A percentile compares a stretch with the other conserved stretches of the same genome.
phyloP scores from a whole-genome alignment of 805 yeast species.

The Cyberlindnera bimundalis region DNA sequence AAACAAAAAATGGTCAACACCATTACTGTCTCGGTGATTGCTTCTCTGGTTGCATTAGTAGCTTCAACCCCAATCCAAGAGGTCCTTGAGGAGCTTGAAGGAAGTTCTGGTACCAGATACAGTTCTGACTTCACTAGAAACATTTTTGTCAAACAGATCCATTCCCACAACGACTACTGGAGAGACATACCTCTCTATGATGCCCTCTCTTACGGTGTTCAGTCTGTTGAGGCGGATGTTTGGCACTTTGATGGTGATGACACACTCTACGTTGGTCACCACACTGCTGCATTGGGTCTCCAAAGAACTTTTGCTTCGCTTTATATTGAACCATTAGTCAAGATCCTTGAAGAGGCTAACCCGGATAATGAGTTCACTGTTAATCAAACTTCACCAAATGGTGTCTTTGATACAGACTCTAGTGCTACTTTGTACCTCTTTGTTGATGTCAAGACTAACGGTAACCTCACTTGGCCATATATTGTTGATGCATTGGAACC shows the following conservation, averaged over 20 bases:
- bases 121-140: slow-evolving; percentile 23
- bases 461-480: slow-evolving; percentile 42
- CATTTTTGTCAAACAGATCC: slow-evolving; percentile 39
- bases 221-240: slow-evolving; percentile 64
- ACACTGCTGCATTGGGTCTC: slow-evolving; percentile 42
- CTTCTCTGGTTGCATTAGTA: slow-evolving; percentile 5
- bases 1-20: slow-evolving; percentile 1
- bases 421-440: slow-evolving; percentile 55
- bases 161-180: slow-evolving; percentile 77
- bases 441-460: slow-evolving; percentile 62
- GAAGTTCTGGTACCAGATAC: slow-evolving; percentile 18
- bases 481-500: slow-evolving; percentile 48
- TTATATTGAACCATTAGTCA: slow-evolving; percentile 52
- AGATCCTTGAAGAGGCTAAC: slow-evolving; percentile 49
- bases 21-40: slow-evolving; percentile 1
- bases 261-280: slow-evolving; percentile 63
- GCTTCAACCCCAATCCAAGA: slow-evolving; percentile 20
- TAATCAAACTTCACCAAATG: slow-evolving; percentile 28
- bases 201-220: slow-evolving; percentile 51
- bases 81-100: slow-evolving; percentile 16
- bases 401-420: slow-evolving; percentile 43
- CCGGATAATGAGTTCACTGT: slow-evolving; percentile 20
- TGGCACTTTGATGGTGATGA: slow-evolving; percentile 41
- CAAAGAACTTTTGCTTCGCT: slow-evolving; percentile 47
- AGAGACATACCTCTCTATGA: slow-evolving; percentile 54